Evolutionary conservation across 768 basidiomycete species (phyloP).

Genomic region (Agrocybe praecox): DNA sequence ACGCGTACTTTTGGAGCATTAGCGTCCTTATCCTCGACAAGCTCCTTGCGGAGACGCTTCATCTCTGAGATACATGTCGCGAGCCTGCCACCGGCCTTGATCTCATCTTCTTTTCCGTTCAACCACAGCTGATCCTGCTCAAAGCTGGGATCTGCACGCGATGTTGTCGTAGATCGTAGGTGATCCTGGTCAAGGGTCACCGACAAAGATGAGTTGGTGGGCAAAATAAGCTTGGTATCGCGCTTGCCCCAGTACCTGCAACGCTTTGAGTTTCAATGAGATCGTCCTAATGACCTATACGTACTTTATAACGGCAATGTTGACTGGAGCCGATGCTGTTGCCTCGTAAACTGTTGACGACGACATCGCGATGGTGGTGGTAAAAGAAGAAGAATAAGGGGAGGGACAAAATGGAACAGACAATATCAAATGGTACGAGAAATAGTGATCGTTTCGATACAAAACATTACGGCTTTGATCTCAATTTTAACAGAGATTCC

Average conservation of each 20-base stretch:
- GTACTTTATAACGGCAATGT: conserved; percentile 98
- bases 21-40: conserved; percentile 71
- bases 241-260: conserved; percentile 98
- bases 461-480: too few relatives aligned
- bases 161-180: conserved; percentile 90
- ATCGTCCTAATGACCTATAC: conserved; percentile 7
- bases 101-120: conserved; percentile 90
- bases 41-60: conserved; percentile 70
- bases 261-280: background rate
- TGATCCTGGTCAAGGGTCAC: conserved; percentile 98
- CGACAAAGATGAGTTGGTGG: conserved; percentile 98
- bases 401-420: background rate
- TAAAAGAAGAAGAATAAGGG: conserved; percentile 14
- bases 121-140: conserved; percentile 86
- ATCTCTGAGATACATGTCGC: conserved; percentile 87
- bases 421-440: conserved; percentile 7
- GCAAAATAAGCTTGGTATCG: conserved; percentile 91
- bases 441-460: background rate
- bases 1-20: conserved; percentile 63
- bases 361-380: conserved; percentile 48
- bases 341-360: conserved; percentile 70
- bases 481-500: too few relatives aligned
- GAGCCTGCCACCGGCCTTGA: conserved; percentile 78
- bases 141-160: conserved; percentile 79
- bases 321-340: conserved; percentile 91